Conservation (phyloP, 352 stramenopile species). For the Globisporangium acanthophoron region DNA sequence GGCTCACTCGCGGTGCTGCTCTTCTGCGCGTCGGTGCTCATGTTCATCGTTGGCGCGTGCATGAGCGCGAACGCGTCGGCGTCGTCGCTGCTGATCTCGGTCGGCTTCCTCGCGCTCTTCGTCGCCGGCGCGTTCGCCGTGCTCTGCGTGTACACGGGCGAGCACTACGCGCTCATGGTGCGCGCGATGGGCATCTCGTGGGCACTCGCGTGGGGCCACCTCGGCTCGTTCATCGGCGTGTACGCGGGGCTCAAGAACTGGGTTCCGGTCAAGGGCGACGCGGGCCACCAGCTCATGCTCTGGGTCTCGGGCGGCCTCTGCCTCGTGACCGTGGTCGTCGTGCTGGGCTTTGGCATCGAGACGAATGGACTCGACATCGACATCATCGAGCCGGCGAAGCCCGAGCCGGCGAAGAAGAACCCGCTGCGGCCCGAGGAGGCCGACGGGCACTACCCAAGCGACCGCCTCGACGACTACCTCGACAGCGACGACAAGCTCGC, state of each 20-base stretch:
- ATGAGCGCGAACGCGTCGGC: constrained; percentile 15
- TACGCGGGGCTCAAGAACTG: constrained; percentile 26
- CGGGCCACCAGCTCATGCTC: constrained; percentile 7
- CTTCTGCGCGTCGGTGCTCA: constrained; percentile 17
- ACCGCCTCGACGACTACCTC: constrained; percentile 8
- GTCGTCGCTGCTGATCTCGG: constrained; percentile 11
- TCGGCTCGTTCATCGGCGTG: constrained; percentile 34
- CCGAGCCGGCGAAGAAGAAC: too few relatives aligned
- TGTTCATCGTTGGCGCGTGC: constrained; percentile 21
- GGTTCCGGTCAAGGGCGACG: constrained; percentile 16
- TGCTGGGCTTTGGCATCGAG: constrained; percentile 8
- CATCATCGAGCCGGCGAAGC: constrained; percentile 13
- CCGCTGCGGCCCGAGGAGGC: too few relatives aligned
- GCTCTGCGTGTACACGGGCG: constrained; percentile 33
- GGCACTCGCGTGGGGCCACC: constrained; percentile 25
- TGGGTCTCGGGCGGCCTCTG: constrained; percentile 5
- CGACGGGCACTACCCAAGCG: too few relatives aligned
- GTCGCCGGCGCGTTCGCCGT: constrained; percentile 22
- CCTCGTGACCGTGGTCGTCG: not conserved
- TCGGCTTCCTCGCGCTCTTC: constrained; percentile 19
- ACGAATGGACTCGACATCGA: constrained; percentile 13
- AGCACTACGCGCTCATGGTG: constrained; percentile 43
- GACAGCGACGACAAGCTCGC: constrained; percentile 10
- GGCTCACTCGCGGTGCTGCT: constrained; percentile 28
- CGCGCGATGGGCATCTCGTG: constrained; percentile 35